These are phyloP conservation scores for Ceriops zippeliana DNA, from an alignment of 345 rosid species.

Conservation along the genomic window DNA sequence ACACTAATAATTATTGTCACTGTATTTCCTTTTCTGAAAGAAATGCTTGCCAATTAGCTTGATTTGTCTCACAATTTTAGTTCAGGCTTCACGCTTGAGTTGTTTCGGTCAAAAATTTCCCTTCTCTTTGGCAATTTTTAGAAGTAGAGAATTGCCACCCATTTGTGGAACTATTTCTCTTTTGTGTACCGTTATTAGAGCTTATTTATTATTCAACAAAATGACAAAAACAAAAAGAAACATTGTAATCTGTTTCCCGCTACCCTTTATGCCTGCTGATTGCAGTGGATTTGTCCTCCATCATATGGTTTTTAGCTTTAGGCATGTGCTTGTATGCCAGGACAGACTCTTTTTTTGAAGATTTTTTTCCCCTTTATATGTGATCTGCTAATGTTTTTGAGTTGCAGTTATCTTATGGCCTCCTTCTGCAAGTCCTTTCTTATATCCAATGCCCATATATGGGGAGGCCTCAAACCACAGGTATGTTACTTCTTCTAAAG, in stretches of 20 bases:
- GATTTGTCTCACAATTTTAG: not conserved
- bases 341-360: not conserved
- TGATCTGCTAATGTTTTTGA: not conserved
- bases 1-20: too few relatives aligned
- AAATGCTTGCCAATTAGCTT: too few relatives aligned
- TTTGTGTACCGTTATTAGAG: too few relatives aligned
- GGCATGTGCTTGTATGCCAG: not conserved
- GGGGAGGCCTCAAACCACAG: slow-evolving; percentile 97
- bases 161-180: not conserved
- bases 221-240: not conserved
- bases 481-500: slow-evolving; percentile 35
- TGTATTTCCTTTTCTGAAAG: too few relatives aligned
- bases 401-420: slow-evolving; percentile 81
- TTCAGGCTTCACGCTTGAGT: not conserved
- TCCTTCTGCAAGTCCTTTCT: slow-evolving; percentile 75
- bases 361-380: not conserved
- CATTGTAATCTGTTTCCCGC: not conserved
- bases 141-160: not conserved
- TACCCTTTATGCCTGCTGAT: not conserved
- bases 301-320: not conserved
- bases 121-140: not conserved
- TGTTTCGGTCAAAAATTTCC: not conserved
- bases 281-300: not conserved
- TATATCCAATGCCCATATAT: slow-evolving; percentile 82
- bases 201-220: too few relatives aligned